These are phyloP conservation scores for Talaromyces verruculosus DNA, from an alignment of 2,329 filamentous ascomycete species.

Conservation along the genomic window DNA sequence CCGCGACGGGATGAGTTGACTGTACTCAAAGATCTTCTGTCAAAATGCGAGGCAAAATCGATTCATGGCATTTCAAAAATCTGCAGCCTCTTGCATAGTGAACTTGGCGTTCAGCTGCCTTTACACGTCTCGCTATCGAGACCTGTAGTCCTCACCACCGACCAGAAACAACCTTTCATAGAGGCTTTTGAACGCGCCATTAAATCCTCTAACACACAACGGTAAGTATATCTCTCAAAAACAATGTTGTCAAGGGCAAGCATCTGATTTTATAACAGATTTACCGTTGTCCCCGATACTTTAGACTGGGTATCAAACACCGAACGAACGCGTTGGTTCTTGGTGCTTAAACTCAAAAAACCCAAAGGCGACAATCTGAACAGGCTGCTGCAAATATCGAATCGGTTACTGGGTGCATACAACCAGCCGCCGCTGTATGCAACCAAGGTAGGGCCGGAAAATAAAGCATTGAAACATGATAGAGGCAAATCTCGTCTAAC, in stretches of 20 bases:
- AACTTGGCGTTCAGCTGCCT: conserved; percentile 73
- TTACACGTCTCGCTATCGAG: conserved; percentile 90
- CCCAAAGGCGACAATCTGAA: conserved; percentile 58
- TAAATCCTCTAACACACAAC: conserved; percentile 41
- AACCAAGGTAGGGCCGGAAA: conserved; percentile 23
- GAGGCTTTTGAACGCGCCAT: conserved; percentile 53
- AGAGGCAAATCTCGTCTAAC: conserved; percentile 24
- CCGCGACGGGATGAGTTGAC: conserved; percentile 39
- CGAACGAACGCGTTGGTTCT: conserved; percentile 73
- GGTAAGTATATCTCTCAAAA: conserved; percentile 39
- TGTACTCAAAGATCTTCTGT: conserved; percentile 34
- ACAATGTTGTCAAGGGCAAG: neutral
- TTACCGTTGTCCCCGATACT: conserved; percentile 45
- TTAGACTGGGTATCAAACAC: conserved; percentile 67
- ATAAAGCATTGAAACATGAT: conserved; percentile 20
- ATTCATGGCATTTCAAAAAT: conserved; percentile 47
- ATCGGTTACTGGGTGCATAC: conserved; percentile 60
- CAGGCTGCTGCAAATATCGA: conserved; percentile 65
- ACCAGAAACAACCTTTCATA: conserved; percentile 70
- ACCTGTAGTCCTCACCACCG: conserved; percentile 70
- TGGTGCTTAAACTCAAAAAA: conserved; percentile 66
- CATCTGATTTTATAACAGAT: conserved; percentile 43
- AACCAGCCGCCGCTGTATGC: conserved; percentile 71
- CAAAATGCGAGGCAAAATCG: conserved; percentile 40
- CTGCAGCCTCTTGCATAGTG: conserved; percentile 70